Base-by-base conservation (phyloP, 768 basidiomycete species). In the Rhodotorula kratochvilovae region DNA sequence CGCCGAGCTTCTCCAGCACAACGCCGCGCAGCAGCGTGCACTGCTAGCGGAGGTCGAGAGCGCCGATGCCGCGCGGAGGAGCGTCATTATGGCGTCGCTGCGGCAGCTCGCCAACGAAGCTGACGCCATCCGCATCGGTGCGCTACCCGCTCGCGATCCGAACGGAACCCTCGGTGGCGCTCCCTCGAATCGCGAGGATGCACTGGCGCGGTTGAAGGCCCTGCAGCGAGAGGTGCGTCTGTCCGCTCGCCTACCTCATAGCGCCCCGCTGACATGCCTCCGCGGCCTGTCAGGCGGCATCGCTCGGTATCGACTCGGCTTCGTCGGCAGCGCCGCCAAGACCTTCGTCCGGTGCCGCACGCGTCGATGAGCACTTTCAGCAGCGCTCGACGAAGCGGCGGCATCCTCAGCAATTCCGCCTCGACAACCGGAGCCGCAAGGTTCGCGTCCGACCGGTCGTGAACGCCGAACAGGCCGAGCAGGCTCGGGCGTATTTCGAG, bases 11-110 rank as follows among this genome's bases (percentile, higher is more conserved):
- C 82, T 88, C 50, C 81, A 91, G 31, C 90, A 92, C 74, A 85
- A 90, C 77, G 92, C 96, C 68, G 84, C 87, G 1, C 91, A 94
- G 81, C 94, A 95, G 81, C 95, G 93, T 80, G 83, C 86, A 2
- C 82, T 97, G 67, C 89, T 96, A 87, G 84, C 84, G 13, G 85
- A 86, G 45, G 81, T 95, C 23, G 80, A 83, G 13, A 29, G 19
- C 43, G 58, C 42, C 35, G 85, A 67, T 5, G 72, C 85, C 10
- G 87, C 90, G 81, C 79, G 80, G 61, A 94, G 90, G 82, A 88
- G 90, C 80, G 83, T 83, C 51, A 87, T 95, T 61, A 87, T 93
- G 86, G 83, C 84, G 3, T 85, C 87, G 67, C 79, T 95, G 65
- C 85, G 89, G 72, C 88, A 89, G 78, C 80, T 95, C 59, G 86